Base-by-base conservation (phyloP, 257 asterid genomes). In the Marsdenia floribunda region DNA sequence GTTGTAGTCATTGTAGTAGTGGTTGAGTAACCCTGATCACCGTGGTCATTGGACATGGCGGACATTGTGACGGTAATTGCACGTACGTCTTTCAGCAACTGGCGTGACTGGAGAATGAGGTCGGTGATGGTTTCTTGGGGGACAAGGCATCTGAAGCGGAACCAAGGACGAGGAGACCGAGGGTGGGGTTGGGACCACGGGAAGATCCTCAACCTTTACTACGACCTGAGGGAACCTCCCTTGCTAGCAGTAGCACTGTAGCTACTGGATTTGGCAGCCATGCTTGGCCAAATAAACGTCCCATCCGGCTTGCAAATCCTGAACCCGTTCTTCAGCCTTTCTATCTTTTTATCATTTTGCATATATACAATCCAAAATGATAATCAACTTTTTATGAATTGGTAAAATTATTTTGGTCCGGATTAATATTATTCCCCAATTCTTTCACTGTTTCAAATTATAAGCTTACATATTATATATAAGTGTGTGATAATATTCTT, bases 241-340 rank as follows among this genome's bases (percentile, higher is more conserved):
- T 18, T 42, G 68, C 66, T 76, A 46, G 78, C 47, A 47, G 18
- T 46, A 2, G 49, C 49, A 44, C 10, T 79, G 60, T 57, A 60
- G 79, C 59, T 82, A 81, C 64, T 81, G 81, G 33, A 29, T 29
- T 29, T 76, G 80, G 82, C 33, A 29, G 82, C 90, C 98, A 91
- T 89, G 89, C 86, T 88, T 60, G 99, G 99, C 99, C 99, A 95
- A 3, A 87, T 93, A 79, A 95, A 95, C 59, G 96, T 90, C 72
- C 98, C 99, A 81, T 95, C 93, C 46, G 99, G 99, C 60, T 88
- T 95, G 88, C 98, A 95, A 83, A 92, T 83, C 80, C 96, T 90
- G 96, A 95, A 95, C 46, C 99, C 99, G 77, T 98, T 95, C 90
- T 89, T 95, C 68, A 89, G 89, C 90, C 97, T 92, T 80, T 88